phyloP scores from a whole-genome alignment of 768 basidiomycete species.

The Termitomyces sp. region DNA sequence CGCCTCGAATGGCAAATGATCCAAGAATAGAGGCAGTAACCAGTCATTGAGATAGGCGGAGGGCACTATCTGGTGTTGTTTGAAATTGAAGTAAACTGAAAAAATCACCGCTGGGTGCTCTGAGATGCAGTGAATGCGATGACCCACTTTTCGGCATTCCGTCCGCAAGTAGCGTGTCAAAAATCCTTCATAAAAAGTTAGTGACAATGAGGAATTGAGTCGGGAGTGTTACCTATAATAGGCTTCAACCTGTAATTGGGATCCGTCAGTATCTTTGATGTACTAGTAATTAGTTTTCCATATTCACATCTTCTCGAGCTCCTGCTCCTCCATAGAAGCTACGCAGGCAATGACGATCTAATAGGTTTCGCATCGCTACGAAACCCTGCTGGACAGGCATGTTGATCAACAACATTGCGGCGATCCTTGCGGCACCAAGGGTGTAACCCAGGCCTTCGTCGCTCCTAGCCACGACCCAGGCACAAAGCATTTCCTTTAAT shows the following conservation, averaged over 20 bases:
- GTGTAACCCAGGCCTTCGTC: slow-evolving; percentile 80
- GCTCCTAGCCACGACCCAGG: slow-evolving; percentile 82
- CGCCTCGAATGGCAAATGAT: slow-evolving; percentile 88
- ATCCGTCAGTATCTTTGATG: slow-evolving; percentile 12
- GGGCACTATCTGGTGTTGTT: slow-evolving; percentile 87
- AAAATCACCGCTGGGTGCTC: background rate
- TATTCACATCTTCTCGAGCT: slow-evolving; percentile 76
- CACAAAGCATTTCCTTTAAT: slow-evolving; percentile 76
- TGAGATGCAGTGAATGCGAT: background rate
- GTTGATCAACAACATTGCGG: slow-evolving; percentile 83
- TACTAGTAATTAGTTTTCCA: background rate
- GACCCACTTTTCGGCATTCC: slow-evolving; percentile 86
- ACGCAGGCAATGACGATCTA: slow-evolving; percentile 80
- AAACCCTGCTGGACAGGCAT: slow-evolving; percentile 75
- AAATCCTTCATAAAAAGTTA: slow-evolving; percentile 51
- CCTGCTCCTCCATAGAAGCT: slow-evolving; percentile 75
- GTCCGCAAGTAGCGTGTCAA: slow-evolving; percentile 87
- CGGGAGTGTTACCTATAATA: slow-evolving; percentile 68
- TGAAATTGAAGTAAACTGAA: slow-evolving; percentile 90
- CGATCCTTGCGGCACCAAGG: slow-evolving; percentile 62
- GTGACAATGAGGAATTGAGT: background rate
- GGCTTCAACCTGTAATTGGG: slow-evolving; percentile 64
- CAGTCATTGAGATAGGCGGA: slow-evolving; percentile 78
- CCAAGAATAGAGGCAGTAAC: slow-evolving; percentile 74
- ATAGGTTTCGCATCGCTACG: slow-evolving; percentile 75